Evolutionary conservation across 805 yeast species (phyloP).

Genomic region (Zygosaccharomyces pseudorouxii): DNA sequence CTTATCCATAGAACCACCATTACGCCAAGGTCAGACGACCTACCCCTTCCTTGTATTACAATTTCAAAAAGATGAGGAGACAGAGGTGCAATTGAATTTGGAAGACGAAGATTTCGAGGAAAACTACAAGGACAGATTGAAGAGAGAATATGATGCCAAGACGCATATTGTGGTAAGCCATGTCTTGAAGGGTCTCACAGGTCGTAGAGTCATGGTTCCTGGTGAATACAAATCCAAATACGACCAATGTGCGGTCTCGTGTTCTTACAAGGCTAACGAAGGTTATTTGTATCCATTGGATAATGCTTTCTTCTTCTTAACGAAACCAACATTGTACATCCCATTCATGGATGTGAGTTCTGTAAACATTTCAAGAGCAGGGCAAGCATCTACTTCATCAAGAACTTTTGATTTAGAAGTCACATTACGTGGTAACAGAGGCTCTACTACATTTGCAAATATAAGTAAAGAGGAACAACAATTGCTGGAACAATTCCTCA

Average conservation of each 20-base stretch:
- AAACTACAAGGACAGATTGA: constrained; percentile 71
- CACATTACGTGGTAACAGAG: constrained; percentile 56
- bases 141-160: constrained; percentile 70
- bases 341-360: constrained; percentile 77
- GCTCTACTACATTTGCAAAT: constrained; percentile 79
- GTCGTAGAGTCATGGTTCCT: constrained; percentile 77
- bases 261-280: constrained; percentile 92
- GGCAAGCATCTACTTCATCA: constrained; percentile 66
- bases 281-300: constrained; percentile 93
- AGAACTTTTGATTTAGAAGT: constrained; percentile 93
- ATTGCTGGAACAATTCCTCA: constrained; percentile 67
- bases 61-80: constrained; percentile 83
- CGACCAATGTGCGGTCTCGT: constrained; percentile 79
- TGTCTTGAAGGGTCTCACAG: constrained; percentile 85
- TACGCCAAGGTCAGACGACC: constrained; percentile 96
- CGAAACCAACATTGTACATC: constrained; percentile 90
- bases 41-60: constrained; percentile 90
- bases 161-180: constrained; percentile 85
- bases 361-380: constrained; percentile 84
- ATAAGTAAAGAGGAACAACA: constrained; percentile 87
- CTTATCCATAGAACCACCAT: constrained; percentile 91
- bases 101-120: constrained; percentile 74
- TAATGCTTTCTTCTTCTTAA: constrained; percentile 81
- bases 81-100: constrained; percentile 82
- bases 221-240: constrained; percentile 74